phyloP scores from a whole-genome alignment of 2,329 filamentous ascomycete species.

The Aspergillus vadensis region DNA sequence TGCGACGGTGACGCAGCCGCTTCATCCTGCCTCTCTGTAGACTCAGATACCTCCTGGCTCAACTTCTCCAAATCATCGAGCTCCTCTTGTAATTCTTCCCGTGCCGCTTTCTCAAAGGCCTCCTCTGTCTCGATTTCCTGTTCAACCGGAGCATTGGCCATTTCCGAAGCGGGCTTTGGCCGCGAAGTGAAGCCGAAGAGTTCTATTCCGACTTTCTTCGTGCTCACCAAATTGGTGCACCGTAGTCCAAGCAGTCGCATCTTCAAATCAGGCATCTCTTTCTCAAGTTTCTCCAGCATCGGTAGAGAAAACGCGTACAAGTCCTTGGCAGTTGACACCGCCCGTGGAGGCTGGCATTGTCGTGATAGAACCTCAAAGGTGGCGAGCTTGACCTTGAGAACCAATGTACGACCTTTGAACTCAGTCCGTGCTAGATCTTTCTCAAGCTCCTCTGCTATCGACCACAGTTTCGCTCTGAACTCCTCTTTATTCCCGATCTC shows the following conservation, averaged over 20 bases:
- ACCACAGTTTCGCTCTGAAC: conserved; percentile 75
- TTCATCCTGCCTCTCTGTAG: conserved; percentile 18
- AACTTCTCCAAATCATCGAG: conserved; percentile 63
- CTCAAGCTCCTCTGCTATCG: conserved; percentile 81
- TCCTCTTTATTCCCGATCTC: conserved; percentile 71
- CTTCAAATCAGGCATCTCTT: conserved; percentile 77
- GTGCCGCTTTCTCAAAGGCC: conserved; percentile 64
- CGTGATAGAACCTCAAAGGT: conserved; percentile 90
- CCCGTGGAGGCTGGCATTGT: conserved; percentile 71
- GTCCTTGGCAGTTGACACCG: conserved; percentile 74
- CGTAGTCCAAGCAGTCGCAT: conserved; percentile 85
- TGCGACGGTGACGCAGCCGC: conserved; percentile 19
- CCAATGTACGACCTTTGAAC: conserved; percentile 87
- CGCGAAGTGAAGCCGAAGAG: conserved; percentile 67
- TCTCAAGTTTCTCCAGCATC: conserved; percentile 80
- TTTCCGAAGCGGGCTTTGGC: conserved; percentile 22
- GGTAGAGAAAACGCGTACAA: conserved; percentile 79
- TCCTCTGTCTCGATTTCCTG: conserved; percentile 72
- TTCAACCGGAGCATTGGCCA: conserved; percentile 38
- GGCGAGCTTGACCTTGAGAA: conserved; percentile 89
- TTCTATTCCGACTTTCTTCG: conserved; percentile 75
- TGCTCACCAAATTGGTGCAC: conserved; percentile 83
- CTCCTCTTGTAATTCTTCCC: conserved; percentile 61
- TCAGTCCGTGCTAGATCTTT: conserved; percentile 77
- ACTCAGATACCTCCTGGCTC: conserved; percentile 56